Percentiles rank a stretch among this genome's conserved stretches.
Conservation (phyloP, 2,329 filamentous ascomycete species). For the Eutypella sp. region DNA sequence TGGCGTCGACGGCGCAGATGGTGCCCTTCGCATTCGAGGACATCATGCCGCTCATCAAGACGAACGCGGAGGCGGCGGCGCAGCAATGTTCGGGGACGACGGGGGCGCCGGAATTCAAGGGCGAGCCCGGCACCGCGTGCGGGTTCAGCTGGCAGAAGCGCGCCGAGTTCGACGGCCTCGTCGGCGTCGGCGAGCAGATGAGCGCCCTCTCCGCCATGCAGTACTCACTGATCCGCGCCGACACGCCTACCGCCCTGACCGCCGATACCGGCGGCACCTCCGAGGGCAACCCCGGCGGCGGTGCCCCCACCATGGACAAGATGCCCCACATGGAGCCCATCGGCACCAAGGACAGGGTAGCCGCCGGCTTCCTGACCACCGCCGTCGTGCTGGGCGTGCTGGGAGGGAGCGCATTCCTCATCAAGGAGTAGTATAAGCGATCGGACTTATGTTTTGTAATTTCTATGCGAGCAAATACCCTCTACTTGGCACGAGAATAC, state of each 20-base stretch:
- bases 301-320: slow-evolving; percentile 24
- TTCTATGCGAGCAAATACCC: not conserved
- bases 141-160: slow-evolving; percentile 59
- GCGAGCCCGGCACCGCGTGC: slow-evolving; percentile 55
- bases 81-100: slow-evolving; percentile 43
- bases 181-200: slow-evolving; percentile 67
- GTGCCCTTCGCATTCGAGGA: slow-evolving; percentile 46
- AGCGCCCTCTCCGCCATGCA: slow-evolving; percentile 60
- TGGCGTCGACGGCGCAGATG: slow-evolving; percentile 50
- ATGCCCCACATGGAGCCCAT: slow-evolving; percentile 32
- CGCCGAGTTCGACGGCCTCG: slow-evolving; percentile 50
- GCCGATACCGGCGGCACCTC: slow-evolving; percentile 55
- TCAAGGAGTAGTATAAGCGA: slow-evolving; percentile 25
- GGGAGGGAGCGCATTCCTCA: slow-evolving; percentile 45
- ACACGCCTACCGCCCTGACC: slow-evolving; percentile 40
- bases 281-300: slow-evolving; percentile 44
- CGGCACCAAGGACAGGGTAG: slow-evolving; percentile 46
- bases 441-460: not conserved
- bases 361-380: slow-evolving; percentile 51
- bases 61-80: slow-evolving; percentile 49
- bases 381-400: slow-evolving; percentile 44
- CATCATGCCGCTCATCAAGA: slow-evolving; percentile 47
- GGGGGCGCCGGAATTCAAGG: slow-evolving; percentile 38
- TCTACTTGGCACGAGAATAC: no score
- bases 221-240: slow-evolving; percentile 47